phyloP scores from a whole-genome alignment of 768 basidiomycete species.

The Suillus plorans region DNA sequence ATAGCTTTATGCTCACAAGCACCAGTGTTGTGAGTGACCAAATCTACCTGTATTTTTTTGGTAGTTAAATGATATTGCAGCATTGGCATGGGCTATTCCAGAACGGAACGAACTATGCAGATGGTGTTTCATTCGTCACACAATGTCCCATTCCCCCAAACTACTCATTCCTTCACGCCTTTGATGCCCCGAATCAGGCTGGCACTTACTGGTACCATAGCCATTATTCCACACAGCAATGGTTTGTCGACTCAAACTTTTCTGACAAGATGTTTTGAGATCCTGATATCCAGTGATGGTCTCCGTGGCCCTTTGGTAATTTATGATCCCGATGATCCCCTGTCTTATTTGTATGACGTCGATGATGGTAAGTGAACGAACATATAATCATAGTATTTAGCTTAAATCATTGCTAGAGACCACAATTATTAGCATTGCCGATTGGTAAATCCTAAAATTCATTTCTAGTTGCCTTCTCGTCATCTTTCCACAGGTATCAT shows the following conservation, averaged over 20 bases:
- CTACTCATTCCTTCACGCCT: neutral
- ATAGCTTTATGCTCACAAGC: neutral
- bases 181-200: constrained; percentile 12
- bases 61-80: neutral
- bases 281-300: neutral
- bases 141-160: neutral
- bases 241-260: neutral
- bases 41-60: neutral
- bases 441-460: neutral
- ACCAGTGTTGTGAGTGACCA: neutral
- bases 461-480: neutral
- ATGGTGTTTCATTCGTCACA: neutral
- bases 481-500: neutral
- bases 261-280: neutral
- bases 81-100: neutral
- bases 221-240: constrained; percentile 36
- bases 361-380: neutral
- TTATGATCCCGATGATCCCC: neutral
- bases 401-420: neutral
- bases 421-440: neutral
- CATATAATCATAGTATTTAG: neutral
- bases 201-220: constrained; percentile 38
- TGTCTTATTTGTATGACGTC: neutral
- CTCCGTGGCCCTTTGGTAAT: neutral
- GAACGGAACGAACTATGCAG: neutral